These are phyloP conservation scores for Dothideomycetes sp. DNA, from an alignment of 2,329 filamentous ascomycete genomes.

Conservation along the genomic window DNA sequence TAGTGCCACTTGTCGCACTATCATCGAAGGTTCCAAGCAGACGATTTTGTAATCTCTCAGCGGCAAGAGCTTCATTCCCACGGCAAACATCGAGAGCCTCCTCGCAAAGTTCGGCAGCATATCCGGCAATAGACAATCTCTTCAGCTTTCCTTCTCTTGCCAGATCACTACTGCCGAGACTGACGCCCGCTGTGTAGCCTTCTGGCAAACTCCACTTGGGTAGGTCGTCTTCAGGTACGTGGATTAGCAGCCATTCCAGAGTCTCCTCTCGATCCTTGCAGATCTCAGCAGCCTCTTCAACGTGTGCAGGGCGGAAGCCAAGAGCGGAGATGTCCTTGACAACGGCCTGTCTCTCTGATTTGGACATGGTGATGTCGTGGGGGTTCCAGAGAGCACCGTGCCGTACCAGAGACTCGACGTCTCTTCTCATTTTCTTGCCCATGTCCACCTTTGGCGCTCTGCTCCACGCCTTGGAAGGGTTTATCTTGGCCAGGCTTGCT, in stretches of 20 bases:
- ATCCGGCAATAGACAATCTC: constrained; percentile 70
- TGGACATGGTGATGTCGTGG: constrained; percentile 55
- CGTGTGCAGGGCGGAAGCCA: constrained; percentile 80
- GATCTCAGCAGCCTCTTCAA: constrained; percentile 74
- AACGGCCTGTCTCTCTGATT: constrained; percentile 46
- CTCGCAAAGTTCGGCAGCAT: constrained; percentile 72
- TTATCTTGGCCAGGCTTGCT: constrained; percentile 16
- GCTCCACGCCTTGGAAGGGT: constrained; percentile 57
- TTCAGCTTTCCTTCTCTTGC: constrained; percentile 74
- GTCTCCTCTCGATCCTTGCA: constrained; percentile 90
- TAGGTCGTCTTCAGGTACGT: constrained; percentile 95
- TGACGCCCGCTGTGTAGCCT: constrained; percentile 81
- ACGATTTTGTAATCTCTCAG: constrained; percentile 65
- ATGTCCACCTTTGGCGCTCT: constrained; percentile 86
- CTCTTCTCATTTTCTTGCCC: constrained; percentile 66
- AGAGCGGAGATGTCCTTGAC: constrained; percentile 65
- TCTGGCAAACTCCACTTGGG: constrained; percentile 86
- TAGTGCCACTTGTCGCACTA: neutral
- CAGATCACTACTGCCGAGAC: constrained; percentile 71
- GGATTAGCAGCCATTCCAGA: constrained; percentile 90
- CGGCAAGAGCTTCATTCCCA: constrained; percentile 65
- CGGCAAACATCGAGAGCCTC: constrained; percentile 60
- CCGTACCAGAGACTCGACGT: constrained; percentile 71
- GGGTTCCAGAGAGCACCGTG: constrained; percentile 80
- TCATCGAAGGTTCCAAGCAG: constrained; percentile 36